Evolutionary conservation across 352 stramenopile species (phyloP), one percentile per base, ranked within the genome.

Genomic region (Pseudoperonospora humuli): DNA sequence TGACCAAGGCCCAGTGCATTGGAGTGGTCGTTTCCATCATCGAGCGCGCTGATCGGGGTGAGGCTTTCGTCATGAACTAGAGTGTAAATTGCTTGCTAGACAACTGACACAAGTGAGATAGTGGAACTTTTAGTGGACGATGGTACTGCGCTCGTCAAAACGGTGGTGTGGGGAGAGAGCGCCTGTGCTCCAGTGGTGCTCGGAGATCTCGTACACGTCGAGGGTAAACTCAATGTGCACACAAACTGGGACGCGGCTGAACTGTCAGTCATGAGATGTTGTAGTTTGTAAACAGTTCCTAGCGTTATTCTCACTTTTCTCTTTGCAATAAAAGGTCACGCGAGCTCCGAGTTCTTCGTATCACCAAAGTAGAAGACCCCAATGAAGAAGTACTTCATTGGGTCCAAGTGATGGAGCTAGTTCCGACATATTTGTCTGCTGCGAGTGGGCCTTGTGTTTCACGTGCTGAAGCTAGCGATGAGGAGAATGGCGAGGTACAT

Each of bases 381-480:
- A 90, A 92, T 39, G 69, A 85, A 50, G 80, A 92, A 36, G n/a
- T 83, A 23, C 55, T 88, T 20, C 62, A 90, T 36, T 92, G 80
- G 80, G 27, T 61, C 11, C 61, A 85, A 31, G 64, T 72, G 31
- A 44, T 64, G 37, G 61, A 85, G 40, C 57, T 88, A 7, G 57
- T 55, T 2, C n/a, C 46, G 7, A 46, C 24, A 2, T 65, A 73
- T 21, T 86, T 86, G 39, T 68, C 50, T 28, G 34, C 39, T 39
- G 27, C 21, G 38, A n/a, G 36, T 4, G 17, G 26, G 13, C n/a
- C 19, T 1, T n/a, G 21, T 27, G 17, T 23, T 13, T n/a, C 18
- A 28, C 13, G 14, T 11, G 28, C 23, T 38, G 24, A 31, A 39
- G 7, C 26, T 24, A 27, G n/a, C 14, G 4, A 21, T 24, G n/a